Percentiles rank a stretch among this genome's conserved stretches.
These are phyloP conservation scores for Isoetes taiwanensis DNA, from an alignment of 75 land plant species.

Conservation along the genomic window DNA sequence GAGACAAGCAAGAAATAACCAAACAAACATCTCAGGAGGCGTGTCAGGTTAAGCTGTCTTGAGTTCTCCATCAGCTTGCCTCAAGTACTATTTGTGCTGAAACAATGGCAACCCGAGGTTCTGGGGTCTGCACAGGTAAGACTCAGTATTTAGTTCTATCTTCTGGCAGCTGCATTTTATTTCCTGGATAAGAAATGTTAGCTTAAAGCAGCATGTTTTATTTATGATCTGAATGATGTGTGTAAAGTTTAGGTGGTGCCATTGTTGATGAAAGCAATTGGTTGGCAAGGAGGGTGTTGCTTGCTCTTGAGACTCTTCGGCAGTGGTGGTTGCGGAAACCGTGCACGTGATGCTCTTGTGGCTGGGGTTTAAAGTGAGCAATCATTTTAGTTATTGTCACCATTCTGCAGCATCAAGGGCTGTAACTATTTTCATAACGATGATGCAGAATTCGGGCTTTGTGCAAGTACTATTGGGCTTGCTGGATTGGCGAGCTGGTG, in stretches of 20 bases:
- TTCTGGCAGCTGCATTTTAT: neutral
- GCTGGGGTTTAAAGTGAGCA: conserved; percentile 91
- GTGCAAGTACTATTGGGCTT: conserved; percentile 92
- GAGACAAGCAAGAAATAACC: conserved; percentile 16
- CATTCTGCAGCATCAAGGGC: no score
- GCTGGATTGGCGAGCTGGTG: conserved; percentile 98
- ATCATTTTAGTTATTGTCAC: no score
- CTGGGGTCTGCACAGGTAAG: conserved; percentile 85
- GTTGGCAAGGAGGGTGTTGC: conserved; percentile 98
- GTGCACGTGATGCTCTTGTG: conserved; percentile 98
- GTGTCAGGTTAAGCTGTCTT: conserved; percentile 90
- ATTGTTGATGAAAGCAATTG: conserved; percentile 97
- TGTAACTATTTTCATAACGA: no score
- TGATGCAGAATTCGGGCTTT: no score
- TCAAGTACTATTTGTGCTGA: conserved; percentile 96
- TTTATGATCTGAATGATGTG: neutral
- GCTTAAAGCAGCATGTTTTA: neutral
- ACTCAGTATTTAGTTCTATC: neutral
- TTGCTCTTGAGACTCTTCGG: conserved; percentile 90
- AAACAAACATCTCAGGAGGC: conserved; percentile 79
- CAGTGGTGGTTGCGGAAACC: conserved; percentile 96
- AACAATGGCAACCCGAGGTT: conserved; percentile 99
- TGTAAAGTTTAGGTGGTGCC: conserved; percentile 69
- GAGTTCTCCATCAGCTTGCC: conserved; percentile 95
- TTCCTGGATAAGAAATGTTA: neutral